Percentiles rank a stretch among this genome's conserved stretches.
Evolutionary conservation across 1,139 yeast genomes (phyloP).

Genomic region (Blastobotrys arbuscula): DNA sequence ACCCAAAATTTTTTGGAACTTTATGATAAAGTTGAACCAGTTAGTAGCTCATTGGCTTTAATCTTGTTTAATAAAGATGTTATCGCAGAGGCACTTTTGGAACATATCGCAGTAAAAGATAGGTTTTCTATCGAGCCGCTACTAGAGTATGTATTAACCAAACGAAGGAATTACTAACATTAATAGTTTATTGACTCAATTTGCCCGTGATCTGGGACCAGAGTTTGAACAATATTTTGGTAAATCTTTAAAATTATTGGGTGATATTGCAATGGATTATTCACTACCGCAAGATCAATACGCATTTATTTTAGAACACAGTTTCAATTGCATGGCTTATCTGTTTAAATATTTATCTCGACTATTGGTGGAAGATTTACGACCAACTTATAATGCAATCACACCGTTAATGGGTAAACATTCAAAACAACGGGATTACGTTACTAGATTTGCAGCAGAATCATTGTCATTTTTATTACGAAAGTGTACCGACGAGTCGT

Average conservation of each 20-base stretch:
- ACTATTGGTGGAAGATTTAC: conserved; percentile 53
- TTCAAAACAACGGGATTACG: conserved; percentile 49
- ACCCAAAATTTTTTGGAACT: conserved; percentile 69
- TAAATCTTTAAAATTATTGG: conserved; percentile 40
- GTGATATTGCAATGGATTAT: conserved; percentile 19
- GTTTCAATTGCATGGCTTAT: conserved; percentile 80
- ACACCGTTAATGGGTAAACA: conserved; percentile 54
- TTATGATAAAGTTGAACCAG: conserved; percentile 47
- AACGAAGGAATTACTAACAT: not conserved
- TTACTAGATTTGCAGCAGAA: conserved; percentile 83
- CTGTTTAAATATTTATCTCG: conserved; percentile 80
- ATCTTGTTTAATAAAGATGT: conserved; percentile 62
- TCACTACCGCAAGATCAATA: conserved; percentile 6
- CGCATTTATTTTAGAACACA: conserved; percentile 55
- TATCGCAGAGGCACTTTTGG: conserved; percentile 52
- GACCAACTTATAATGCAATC: conserved; percentile 61
- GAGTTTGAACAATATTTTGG: conserved; percentile 75
- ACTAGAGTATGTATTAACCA: conserved; percentile 44
- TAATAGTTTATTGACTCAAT: conserved; percentile 57
- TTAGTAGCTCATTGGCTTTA: conserved; percentile 72
- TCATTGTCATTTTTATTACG: conserved; percentile 79
- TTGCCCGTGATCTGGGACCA: conserved; percentile 88
- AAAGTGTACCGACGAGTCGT: conserved; percentile 50
- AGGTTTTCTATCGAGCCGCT: conserved; percentile 72
- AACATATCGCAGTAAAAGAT: conserved; percentile 53